phyloP scores from a whole-genome alignment of 2,329 filamentous ascomycete species.

The Beauveria pseudobassiana region DNA sequence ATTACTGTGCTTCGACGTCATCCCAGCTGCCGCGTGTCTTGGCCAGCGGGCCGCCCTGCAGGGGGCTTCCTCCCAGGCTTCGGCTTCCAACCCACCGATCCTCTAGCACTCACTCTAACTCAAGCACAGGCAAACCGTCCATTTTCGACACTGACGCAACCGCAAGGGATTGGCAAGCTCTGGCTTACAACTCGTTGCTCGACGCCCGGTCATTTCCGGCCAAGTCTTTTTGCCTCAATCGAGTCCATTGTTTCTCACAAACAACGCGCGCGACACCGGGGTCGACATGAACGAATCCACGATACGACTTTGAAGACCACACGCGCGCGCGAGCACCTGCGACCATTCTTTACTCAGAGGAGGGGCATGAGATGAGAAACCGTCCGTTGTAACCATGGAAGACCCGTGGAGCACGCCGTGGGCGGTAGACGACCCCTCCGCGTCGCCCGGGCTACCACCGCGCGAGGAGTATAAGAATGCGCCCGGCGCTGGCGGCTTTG shows the following conservation, averaged over 20 bases:
- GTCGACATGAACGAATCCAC: background rate
- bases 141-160: too few relatives aligned
- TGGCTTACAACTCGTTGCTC: too few relatives aligned
- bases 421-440: constrained; percentile 31
- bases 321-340: background rate
- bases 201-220: too few relatives aligned
- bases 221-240: too few relatives aligned
- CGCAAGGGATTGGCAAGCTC: too few relatives aligned
- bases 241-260: too few relatives aligned
- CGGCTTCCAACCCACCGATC: too few relatives aligned
- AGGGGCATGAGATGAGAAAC: background rate
- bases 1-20: background rate
- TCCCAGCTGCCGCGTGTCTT: background rate
- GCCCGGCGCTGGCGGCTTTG: background rate
- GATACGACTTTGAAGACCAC: background rate
- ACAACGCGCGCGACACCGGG: background rate
- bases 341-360: background rate
- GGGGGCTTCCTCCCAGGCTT: background rate
- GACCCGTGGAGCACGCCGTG: constrained; percentile 58
- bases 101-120: too few relatives aligned
- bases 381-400: constrained; percentile 38
- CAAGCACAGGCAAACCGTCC: too few relatives aligned
- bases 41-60: background rate
- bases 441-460: constrained; percentile 19
- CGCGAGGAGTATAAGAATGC: background rate